Evolutionary conservation across 2,329 filamentous ascomycete genomes (phyloP), one percentile per base, ranked within the genome.

Genomic region (Trichoderma arundinaceum): DNA sequence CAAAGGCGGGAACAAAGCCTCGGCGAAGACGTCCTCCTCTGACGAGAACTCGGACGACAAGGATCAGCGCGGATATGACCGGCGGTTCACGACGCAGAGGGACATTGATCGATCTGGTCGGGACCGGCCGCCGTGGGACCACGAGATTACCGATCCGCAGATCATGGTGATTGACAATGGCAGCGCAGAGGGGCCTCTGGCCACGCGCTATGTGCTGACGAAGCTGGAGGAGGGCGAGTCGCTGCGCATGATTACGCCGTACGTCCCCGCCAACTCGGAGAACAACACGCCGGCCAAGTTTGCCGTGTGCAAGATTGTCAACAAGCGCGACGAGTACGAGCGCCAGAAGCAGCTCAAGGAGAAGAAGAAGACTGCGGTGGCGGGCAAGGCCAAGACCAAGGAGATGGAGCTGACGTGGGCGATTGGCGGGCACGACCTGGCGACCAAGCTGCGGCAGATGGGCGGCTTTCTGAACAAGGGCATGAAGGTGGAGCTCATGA

Each of bases 351-450:
- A 77, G 57, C 70, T 76, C 48, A 81, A 82, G 68, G 77, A 81
- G 67, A 80, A 78, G 69, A 79, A 80, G 68, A 77, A 78, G 71
- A 80, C 74, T 69, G 80, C 80, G 52, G 78, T 80, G 66, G 70
- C 71, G 71, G 73, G 78, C 68, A 75, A 77, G 69, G 67, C 79
- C 41, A 82, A 81, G 69, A 74, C 77, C 15, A 97, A 97, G 80
- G 89, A 90, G 74, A 77, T 97, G n/a, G 94, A 97, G 79, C 72
- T 98, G 71, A 94, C 92, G 76, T 98, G 94, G 94, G 88, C 90
- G 39, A 96, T 96, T 72, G 88, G 88, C 67, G 74, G 77, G 12
- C 86, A 94, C 74, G 94, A 97, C 79, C 76, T 97, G 60, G 79
- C 79, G n/a, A 89, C 91, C 75, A 86, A 89, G 74, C 75, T 95